A percentile compares a stretch with the other conserved stretches of the same genome.
phyloP scores from a whole-genome alignment of 2,329 filamentous ascomycete genomes.

The Graphilbum sp. region DNA sequence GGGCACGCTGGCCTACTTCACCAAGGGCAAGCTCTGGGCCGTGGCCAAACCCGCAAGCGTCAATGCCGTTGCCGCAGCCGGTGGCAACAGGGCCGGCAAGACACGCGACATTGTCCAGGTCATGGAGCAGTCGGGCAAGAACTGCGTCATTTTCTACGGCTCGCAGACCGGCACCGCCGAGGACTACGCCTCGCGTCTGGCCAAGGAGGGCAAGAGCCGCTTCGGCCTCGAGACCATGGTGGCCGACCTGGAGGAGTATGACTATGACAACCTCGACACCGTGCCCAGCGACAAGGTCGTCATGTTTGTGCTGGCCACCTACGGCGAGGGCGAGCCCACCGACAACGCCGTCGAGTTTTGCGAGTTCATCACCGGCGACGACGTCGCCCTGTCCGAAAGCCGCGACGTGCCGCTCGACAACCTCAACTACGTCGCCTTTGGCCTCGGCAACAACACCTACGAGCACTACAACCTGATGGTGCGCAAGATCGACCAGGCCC shows the following conservation, averaged over 20 bases:
- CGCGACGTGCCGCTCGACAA: conserved; percentile 58
- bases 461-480: conserved; percentile 99
- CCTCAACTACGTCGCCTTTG: conserved; percentile 88
- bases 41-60: conserved; percentile 81
- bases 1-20: conserved; percentile 89
- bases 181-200: conserved; percentile 89
- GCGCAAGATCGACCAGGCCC: conserved; percentile 67
- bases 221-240: conserved; percentile 98
- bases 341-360: conserved; percentile 99
- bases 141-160: conserved; percentile 96
- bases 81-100: conserved; percentile 60
- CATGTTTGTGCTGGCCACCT: conserved; percentile 92
- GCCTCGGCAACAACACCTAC: conserved; percentile 97
- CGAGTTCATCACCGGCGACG: conserved; percentile 79
- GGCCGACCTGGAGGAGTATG: conserved; percentile 93
- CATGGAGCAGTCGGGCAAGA: conserved; percentile 89
- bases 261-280: conserved; percentile 83
- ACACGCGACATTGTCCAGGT: conserved; percentile 89
- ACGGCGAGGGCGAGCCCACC: conserved; percentile 95
- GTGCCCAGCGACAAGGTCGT: conserved; percentile 81
- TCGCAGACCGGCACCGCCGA: conserved; percentile 97
- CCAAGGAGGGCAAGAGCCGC: conserved; percentile 92
- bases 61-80: conserved; percentile 51
- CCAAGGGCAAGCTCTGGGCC: conserved; percentile 89
- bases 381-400: conserved; percentile 63